Evolutionary conservation across 306 rosid genomes (phyloP).

Genomic region (Ormosia emarginata): DNA sequence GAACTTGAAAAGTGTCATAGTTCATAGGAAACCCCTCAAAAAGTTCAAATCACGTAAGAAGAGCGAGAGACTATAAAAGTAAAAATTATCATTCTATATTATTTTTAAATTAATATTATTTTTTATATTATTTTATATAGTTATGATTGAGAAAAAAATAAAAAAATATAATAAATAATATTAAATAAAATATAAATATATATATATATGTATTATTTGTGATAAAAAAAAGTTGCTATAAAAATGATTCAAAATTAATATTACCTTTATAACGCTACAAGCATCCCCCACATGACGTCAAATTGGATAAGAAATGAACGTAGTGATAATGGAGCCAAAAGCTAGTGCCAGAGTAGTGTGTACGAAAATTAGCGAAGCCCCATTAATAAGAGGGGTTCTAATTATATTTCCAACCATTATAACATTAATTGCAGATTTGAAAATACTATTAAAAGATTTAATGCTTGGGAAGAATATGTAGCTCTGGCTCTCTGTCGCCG

Average conservation of each 20-base stretch:
- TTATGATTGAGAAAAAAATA: too few relatives aligned
- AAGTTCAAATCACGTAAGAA: background rate
- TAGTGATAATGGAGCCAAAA: background rate
- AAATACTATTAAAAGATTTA: background rate
- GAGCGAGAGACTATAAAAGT: background rate
- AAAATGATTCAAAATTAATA: background rate
- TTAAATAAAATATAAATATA: too few relatives aligned
- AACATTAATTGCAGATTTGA: background rate
- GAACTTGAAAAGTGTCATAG: background rate
- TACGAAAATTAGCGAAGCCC: background rate
- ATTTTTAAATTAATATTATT: too few relatives aligned
- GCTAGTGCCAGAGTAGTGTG: background rate
- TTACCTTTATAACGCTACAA: background rate
- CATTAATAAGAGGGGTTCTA: background rate
- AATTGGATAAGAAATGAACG: background rate
- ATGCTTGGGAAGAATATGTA: constrained; percentile 19
- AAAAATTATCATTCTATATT: too few relatives aligned
- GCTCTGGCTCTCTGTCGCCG: constrained; percentile 27
- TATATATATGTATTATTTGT: too few relatives aligned
- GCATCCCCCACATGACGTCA: background rate
- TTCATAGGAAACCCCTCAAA: background rate
- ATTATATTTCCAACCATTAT: background rate
- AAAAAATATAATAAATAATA: too few relatives aligned
- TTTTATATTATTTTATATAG: too few relatives aligned
- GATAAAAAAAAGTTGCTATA: too few relatives aligned